Percentiles rank a stretch among this genome's conserved stretches.
Evolutionary conservation across 2,329 filamentous ascomycete species (phyloP).

Genomic region (Hymenoscyphus fructigenus): DNA sequence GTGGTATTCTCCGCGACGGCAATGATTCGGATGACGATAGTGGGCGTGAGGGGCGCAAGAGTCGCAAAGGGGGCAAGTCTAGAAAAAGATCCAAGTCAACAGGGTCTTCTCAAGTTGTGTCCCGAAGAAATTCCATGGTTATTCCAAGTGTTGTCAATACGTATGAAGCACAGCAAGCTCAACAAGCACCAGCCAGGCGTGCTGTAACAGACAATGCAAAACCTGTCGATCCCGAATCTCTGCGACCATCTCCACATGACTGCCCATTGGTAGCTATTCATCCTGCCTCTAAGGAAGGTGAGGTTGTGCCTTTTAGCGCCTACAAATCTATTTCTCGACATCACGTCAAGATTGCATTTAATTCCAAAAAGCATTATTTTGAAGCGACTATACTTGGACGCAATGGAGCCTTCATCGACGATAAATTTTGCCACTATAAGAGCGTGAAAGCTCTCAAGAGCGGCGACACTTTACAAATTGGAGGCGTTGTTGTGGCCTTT

Average conservation of each 20-base stretch:
- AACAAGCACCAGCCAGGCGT: conserved; percentile 41
- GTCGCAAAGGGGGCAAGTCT: conserved; percentile 32
- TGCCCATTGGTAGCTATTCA: conserved; percentile 71
- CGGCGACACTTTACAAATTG: conserved; percentile 69
- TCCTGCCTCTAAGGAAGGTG: conserved; percentile 48
- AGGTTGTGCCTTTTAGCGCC: conserved; percentile 57
- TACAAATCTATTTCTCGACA: conserved; percentile 73
- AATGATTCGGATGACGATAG: conserved; percentile 59
- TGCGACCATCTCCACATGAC: conserved; percentile 60
- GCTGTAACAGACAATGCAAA: conserved; percentile 61
- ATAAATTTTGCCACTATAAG: conserved; percentile 52
- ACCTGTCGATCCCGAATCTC: conserved; percentile 57
- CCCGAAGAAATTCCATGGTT: conserved; percentile 33
- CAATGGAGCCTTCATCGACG: conserved; percentile 70
- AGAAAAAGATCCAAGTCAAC: conserved; percentile 44
- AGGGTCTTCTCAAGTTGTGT: conserved; percentile 41
- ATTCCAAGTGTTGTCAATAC: conserved; percentile 39
- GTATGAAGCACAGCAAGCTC: conserved; percentile 19
- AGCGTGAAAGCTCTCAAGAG: conserved; percentile 59
- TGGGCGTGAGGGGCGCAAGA: conserved; percentile 44
- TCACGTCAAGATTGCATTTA: conserved; percentile 72
- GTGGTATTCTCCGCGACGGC: conserved; percentile 65
- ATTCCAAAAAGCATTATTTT: conserved; percentile 60
- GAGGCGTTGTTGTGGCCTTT: conserved; percentile 67
- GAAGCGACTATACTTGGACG: conserved; percentile 57